Base-by-base conservation (phyloP, 2,329 filamentous ascomycete species). In the Parasarocladium wereldwijsianum region DNA sequence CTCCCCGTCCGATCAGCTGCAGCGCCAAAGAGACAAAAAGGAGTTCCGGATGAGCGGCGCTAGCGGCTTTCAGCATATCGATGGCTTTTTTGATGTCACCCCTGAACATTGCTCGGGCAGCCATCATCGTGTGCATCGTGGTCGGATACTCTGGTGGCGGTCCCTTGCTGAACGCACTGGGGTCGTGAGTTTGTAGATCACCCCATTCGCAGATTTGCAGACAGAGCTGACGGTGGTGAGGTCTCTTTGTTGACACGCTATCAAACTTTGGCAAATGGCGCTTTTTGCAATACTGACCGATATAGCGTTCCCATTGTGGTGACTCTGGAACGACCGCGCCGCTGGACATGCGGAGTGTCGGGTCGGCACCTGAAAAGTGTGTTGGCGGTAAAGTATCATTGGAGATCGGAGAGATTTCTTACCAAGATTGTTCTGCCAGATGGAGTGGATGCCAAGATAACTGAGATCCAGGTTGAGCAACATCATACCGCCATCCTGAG, bases 191-290 rank as follows among this genome's bases (percentile, higher is more conserved):
- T 54, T 40, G 63, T 44, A 34, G 67, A 58, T 51, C 73, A 62
- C 78, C 72, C 72, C 78, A 83, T 27, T 71, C 66, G 43, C 78
- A 86, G 13, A 86, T 71, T 20, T 77, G 71, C 5, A 90, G 64
- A 36, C 79, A 84, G 4, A 86, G 59, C 44, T 82, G 76, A 26
- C 83, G 65, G 42, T 85, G 79, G 28, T 76, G 66, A 0, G 78
- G 71, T 39, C 66, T 76, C 29, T 63, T 63, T 0, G 81, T 84
- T 4, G 63, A 46, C 4, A 66, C 57, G 3, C 76, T 76, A 29
- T 74, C 64, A 38, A 76, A 83, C 8, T 62, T 58, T 9, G 71
- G 65, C n/a, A 78, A 55, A 3, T 64, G 62, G 11, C 67, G 66
- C 35, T 66, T 70, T 34, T 70, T 70, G 40, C 73, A 78, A 33